Conservation (phyloP, 1,139 yeast genomes). For the Zygosaccharomyces sapae region DNA sequence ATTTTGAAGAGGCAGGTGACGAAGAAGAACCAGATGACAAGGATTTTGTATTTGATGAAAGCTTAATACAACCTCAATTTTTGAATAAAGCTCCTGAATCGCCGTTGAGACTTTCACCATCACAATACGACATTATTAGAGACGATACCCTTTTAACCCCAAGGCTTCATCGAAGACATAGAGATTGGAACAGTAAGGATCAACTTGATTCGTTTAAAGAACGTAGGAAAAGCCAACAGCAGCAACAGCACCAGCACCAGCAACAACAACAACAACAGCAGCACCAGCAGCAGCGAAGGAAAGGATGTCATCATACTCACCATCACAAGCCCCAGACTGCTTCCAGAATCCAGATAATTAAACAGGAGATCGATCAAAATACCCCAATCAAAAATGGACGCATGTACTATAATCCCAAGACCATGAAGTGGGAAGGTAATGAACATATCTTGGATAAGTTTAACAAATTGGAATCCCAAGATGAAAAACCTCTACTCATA, state of each 20-base stretch:
- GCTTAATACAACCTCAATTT: slow-evolving; percentile 26
- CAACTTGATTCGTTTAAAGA: slow-evolving; percentile 30
- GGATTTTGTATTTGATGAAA: slow-evolving; percentile 37
- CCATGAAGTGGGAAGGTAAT: slow-evolving; percentile 57
- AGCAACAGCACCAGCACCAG: too few species aligned
- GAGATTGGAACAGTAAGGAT: slow-evolving; percentile 19
- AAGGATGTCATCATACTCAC: not conserved
- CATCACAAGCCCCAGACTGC: slow-evolving; percentile 14
- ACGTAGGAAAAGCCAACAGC: slow-evolving; percentile 6
- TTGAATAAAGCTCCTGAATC: slow-evolving; percentile 15
- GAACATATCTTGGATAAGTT: slow-evolving; percentile 49
- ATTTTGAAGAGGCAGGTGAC: slow-evolving; percentile 49
- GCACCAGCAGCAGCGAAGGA: not conserved
- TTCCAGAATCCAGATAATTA: slow-evolving; percentile 32
- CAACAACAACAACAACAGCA: too few species aligned
- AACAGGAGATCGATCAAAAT: slow-evolving; percentile 36
- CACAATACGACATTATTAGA: slow-evolving; percentile 29
- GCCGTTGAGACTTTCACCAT: slow-evolving; percentile 26
- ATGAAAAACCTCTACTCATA: slow-evolving; percentile 26
- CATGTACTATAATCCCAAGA: slow-evolving; percentile 50
- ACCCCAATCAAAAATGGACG: slow-evolving; percentile 37
- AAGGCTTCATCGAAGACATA: slow-evolving; percentile 26
- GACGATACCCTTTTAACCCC: slow-evolving; percentile 31
- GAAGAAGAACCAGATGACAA: slow-evolving; percentile 62
- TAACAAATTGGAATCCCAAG: slow-evolving; percentile 33